phyloP scores from a whole-genome alignment of 2,329 filamentous ascomycete species.

The Nigrospora sphaerica region DNA sequence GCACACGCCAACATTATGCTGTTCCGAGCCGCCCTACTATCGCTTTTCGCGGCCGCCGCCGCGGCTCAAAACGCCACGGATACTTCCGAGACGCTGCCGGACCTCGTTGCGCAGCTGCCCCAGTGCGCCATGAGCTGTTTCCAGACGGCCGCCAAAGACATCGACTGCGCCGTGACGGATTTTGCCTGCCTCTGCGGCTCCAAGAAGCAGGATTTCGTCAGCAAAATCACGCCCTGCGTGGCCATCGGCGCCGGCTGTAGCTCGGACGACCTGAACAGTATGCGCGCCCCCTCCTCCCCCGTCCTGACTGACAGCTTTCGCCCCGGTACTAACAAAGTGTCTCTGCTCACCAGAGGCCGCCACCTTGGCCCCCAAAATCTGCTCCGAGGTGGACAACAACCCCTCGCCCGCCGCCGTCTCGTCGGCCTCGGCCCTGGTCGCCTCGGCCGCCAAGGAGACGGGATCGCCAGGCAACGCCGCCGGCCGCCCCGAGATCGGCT shows the following conservation, averaged over 20 bases:
- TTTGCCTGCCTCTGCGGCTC: conserved; percentile 20
- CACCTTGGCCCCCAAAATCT: conserved; percentile 18
- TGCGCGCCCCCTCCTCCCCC: conserved; percentile 2
- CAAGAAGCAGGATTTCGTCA: conserved; percentile 14
- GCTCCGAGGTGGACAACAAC: conserved; percentile 12
- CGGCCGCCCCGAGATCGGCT: conserved; percentile 15
- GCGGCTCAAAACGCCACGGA: conserved; percentile 11
- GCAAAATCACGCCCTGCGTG: conserved; percentile 13
- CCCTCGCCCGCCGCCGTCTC: conserved; percentile 17
- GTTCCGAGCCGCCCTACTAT: conserved; percentile 9
- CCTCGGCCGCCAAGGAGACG: conserved; percentile 12
- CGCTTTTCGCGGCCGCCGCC: conserved; percentile 15
- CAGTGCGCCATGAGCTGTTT: conserved; percentile 19
- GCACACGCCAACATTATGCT: conserved; percentile 10
- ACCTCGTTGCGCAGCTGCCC: conserved; percentile 19
- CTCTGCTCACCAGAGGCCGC: conserved; percentile 8
- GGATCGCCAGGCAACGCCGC: conserved; percentile 11
- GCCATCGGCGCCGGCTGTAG: conserved; percentile 8
- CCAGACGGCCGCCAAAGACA: conserved; percentile 9
- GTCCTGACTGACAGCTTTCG: not conserved
- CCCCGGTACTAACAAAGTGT: not conserved
- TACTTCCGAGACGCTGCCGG: conserved; percentile 15
- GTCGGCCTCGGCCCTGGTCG: conserved; percentile 19
- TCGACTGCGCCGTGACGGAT: conserved; percentile 17
- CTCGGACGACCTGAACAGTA: conserved; percentile 15